Evolutionary conservation across 2,329 filamentous ascomycete species (phyloP), one percentile per base, ranked within the genome.

Genomic region (Pleoardoris graminearum): DNA sequence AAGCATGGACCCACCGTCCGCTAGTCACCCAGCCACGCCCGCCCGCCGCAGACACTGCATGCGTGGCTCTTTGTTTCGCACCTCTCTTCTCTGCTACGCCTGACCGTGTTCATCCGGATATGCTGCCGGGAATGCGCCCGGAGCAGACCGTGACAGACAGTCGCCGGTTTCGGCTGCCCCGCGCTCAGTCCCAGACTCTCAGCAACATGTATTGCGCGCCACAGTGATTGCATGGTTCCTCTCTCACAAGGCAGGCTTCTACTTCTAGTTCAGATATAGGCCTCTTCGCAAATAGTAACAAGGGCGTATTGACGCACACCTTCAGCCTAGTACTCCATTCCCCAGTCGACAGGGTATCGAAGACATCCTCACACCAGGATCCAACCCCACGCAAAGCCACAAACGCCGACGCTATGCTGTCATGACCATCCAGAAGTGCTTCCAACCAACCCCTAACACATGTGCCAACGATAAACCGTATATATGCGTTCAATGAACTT

Each of bases 321-420:
- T n/a, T n/a, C n/a, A n/a, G n/a, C 12, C 27, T 7, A 8, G 4
- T 23, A 21, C 32, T n/a, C 4, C 23, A 8, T 12, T 25, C 44
- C 14, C 27, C n/a, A 8, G 12, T 17, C 33, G 8, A 45, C 27
- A 33, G 19, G 48, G 38, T 37, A 50, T 49, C 36, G 33, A 37
- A 21, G 21, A 44, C 39, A 29, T 43, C 38, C 48, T 36, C 36
- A 37, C 27, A 14, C 29, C 27, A 36, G 30, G n/a, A 27, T 30
- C n/a, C 29, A 39, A 23, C n/a, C 17, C 36, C 19, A n/a, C 27
- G 2, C 7, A 47, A 46, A 50, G 23, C 16, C 35, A n/a, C 12
- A 43, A 54, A 51, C 52, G 42, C 52, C 52, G 23, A 50, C 46
- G 52, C 52, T 51, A 54, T 54, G 48, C 52, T 37, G 21, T 44